Percentiles rank a stretch among this genome's conserved stretches.
Conservation (phyloP, 2,329 filamentous ascomycete genomes). For the Pseudogymnoascus destructans region DNA sequence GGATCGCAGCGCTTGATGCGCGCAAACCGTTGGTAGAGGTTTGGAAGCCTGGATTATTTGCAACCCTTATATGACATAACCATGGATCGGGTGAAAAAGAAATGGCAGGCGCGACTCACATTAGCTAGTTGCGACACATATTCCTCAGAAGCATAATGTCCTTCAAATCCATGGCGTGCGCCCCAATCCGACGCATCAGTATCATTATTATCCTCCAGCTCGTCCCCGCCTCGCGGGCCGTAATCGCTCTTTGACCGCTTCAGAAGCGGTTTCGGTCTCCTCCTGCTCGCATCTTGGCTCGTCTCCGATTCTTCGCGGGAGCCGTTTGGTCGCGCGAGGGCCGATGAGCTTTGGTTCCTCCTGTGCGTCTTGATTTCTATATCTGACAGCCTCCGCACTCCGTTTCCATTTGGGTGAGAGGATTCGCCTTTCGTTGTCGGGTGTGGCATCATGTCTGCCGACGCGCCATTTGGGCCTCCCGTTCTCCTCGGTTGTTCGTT, state of each 20-base stretch:
- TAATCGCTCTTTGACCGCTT: slow-evolving; percentile 39
- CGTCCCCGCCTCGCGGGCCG: slow-evolving; percentile 26
- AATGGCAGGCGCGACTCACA: slow-evolving; percentile 31
- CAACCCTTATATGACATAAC: slow-evolving; percentile 2
- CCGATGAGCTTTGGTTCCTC: background rate
- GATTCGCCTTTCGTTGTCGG: slow-evolving; percentile 2
- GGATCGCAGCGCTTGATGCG: slow-evolving; percentile 7
- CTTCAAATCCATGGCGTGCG: slow-evolving; percentile 57
- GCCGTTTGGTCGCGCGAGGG: background rate
- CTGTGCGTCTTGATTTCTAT: background rate
- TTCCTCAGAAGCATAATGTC: slow-evolving; percentile 58
- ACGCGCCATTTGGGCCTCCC: slow-evolving; percentile 1
- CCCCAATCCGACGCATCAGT: slow-evolving; percentile 25
- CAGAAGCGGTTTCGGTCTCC: slow-evolving; percentile 20
- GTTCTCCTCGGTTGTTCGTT: background rate
- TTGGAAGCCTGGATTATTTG: background rate
- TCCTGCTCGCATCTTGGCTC: slow-evolving; percentile 17
- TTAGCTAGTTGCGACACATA: slow-evolving; percentile 55
- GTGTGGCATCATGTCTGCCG: background rate
- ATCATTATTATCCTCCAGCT: slow-evolving; percentile 21
- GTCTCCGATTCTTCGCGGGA: slow-evolving; percentile 13
- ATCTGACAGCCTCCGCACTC: background rate
- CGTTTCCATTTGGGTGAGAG: background rate
- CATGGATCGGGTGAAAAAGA: slow-evolving; percentile 2
- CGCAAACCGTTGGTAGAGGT: background rate